phyloP scores from a whole-genome alignment of 1,284 basidiomycete species.

The Apiotrichum brassicae region DNA sequence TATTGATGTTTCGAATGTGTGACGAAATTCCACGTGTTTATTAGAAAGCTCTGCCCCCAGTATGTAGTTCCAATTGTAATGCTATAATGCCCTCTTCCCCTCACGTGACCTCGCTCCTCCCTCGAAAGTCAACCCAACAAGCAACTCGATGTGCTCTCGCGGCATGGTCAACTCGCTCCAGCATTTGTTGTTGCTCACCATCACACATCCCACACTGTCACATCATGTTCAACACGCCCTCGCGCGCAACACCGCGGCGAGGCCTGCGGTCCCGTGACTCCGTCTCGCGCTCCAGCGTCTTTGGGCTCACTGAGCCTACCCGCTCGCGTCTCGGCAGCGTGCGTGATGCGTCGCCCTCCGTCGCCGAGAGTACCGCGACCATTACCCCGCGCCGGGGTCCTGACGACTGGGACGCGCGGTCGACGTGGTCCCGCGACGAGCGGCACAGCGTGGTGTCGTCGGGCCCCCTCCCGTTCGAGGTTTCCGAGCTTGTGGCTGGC shows the following conservation, averaged over 20 bases:
- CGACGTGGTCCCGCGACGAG: conserved; percentile 35
- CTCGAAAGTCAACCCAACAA: no score
- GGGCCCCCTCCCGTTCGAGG: conserved; percentile 35
- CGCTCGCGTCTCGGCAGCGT: conserved; percentile 8
- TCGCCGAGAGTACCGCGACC: conserved; percentile 7
- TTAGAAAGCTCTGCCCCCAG: no score
- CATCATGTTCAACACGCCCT: conserved; percentile 38
- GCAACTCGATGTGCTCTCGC: no score
- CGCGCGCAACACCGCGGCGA: conserved; percentile 31
- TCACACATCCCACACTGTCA: not conserved
- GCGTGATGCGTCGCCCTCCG: conserved; percentile 2
- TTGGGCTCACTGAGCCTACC: conserved; percentile 2
- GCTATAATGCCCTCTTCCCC: no score
- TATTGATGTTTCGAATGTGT: no score
- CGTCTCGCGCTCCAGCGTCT: conserved; percentile 16
- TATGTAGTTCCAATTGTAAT: no score
- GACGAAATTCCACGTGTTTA: no score
- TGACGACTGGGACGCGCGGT: conserved; percentile 19
- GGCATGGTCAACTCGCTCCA: no score
- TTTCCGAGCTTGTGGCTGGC: conserved; percentile 22
- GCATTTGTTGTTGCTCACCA: no score
- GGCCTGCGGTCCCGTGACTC: conserved; percentile 18
- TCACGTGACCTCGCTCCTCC: no score
- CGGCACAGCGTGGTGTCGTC: conserved; percentile 24
- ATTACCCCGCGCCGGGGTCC: conserved; percentile 20